These are phyloP conservation scores for Wallacemonas rigidus DNA, from an alignment of 208 protist species.

Conservation along the genomic window DNA sequence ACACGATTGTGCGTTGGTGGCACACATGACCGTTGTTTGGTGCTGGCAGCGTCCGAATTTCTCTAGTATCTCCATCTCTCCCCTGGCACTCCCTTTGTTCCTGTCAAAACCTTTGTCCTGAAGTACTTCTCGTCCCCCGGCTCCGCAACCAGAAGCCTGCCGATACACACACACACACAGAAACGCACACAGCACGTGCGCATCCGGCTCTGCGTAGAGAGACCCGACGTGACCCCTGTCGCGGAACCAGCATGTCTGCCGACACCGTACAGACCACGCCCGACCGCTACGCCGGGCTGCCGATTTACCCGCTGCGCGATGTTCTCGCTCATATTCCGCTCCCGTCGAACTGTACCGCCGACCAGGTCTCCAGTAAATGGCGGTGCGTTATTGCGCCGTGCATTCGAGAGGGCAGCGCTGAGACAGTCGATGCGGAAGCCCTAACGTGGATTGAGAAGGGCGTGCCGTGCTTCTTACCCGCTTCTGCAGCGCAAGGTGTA, in stretches of 20 bases:
- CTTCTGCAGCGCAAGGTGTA: conserved; percentile 25
- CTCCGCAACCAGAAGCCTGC: too few species aligned
- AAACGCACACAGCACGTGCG: too few species aligned
- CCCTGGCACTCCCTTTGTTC: too few species aligned
- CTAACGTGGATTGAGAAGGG: conserved; percentile 61
- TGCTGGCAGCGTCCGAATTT: too few species aligned
- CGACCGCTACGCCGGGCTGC: conserved; percentile 19
- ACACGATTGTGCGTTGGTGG: too few species aligned
- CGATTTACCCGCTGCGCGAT: conserved; percentile 61
- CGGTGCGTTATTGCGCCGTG: conserved; percentile 74
- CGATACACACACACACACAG: too few species aligned
- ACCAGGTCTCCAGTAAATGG: conserved; percentile 73
- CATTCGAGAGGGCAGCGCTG: conserved; percentile 14
- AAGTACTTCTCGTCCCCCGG: too few species aligned
- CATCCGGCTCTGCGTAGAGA: too few species aligned
- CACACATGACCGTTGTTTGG: too few species aligned
- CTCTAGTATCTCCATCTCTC: too few species aligned
- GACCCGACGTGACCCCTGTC: background rate
- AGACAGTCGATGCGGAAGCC: conserved; percentile 43
- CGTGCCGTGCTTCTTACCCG: conserved; percentile 51
- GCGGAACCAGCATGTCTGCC: conserved; percentile 13
- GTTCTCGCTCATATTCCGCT: conserved; percentile 66
- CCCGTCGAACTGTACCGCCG: conserved; percentile 36
- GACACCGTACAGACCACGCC: conserved; percentile 8
- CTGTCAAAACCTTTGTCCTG: too few species aligned